Conservation (phyloP, 495 filamentous ascomycete species). For the Penicillium angulare region DNA sequence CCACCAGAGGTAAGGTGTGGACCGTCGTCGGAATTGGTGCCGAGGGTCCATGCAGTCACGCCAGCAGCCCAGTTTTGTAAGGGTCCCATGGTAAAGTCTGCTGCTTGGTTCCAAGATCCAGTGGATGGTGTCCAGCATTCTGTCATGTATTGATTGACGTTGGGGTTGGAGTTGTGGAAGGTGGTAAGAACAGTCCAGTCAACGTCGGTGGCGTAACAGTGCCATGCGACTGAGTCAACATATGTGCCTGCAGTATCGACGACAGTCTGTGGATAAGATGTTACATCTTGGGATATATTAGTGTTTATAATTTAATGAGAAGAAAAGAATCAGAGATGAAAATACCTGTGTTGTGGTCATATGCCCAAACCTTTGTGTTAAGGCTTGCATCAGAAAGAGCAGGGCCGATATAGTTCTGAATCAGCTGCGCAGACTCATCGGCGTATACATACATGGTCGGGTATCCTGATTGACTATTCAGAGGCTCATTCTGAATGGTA, state of each 20-base stretch:
- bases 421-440: conserved; percentile 46
- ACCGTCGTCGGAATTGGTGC: conserved; percentile 48
- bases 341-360: conserved; percentile 57
- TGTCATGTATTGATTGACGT: conserved; percentile 55
- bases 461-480: conserved; percentile 52
- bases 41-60: conserved; percentile 53
- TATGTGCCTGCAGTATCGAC: conserved; percentile 40
- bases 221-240: conserved; percentile 52
- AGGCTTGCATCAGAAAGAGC: conserved; percentile 41
- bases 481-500: conserved; percentile 57
- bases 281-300: conserved; percentile 26
- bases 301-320: no score
- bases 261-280: conserved; percentile 48
- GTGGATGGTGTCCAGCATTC: conserved; percentile 54
- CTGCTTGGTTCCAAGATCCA: conserved; percentile 48
- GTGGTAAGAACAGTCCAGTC: conserved; percentile 51
- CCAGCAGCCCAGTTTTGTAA: conserved; percentile 57
- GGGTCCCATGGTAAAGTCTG: conserved; percentile 54
- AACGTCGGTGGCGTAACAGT: conserved; percentile 49
- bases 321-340: neutral
- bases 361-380: conserved; percentile 50
- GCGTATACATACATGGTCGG: conserved; percentile 55
- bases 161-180: conserved; percentile 47
- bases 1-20: conserved; percentile 50
- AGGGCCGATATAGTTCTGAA: conserved; percentile 49